Evolutionary conservation across 768 basidiomycete species (phyloP).

Genomic region (Glaciozyma antarctica): DNA sequence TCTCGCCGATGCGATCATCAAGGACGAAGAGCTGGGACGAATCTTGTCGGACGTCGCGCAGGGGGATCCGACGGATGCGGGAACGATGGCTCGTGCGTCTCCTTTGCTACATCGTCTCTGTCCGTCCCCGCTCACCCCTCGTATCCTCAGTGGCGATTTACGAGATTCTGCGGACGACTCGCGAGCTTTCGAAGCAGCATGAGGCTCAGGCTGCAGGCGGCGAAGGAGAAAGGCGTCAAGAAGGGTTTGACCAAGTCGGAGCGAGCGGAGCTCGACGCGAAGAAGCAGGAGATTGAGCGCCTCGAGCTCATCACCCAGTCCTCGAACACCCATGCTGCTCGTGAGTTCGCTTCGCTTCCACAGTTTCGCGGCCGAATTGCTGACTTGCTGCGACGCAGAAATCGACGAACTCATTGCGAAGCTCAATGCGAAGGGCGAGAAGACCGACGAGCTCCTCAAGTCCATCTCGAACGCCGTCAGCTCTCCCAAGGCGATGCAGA

Average conservation of each 20-base stretch:
- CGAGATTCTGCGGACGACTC: conserved; percentile 15
- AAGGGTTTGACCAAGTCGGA: conserved; percentile 1
- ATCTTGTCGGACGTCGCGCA: background rate
- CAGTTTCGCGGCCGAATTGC: background rate
- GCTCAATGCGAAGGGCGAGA: conserved; percentile 8
- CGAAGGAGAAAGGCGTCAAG: background rate
- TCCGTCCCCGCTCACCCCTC: background rate
- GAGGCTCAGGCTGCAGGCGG: conserved; percentile 6
- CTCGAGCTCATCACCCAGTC: conserved; percentile 10
- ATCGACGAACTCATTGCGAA: conserved; percentile 20
- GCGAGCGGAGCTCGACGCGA: conserved; percentile 18
- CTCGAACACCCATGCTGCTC: conserved; percentile 8
- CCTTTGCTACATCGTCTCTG: background rate
- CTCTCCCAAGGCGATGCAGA: conserved; percentile 9
- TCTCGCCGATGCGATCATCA: background rate
- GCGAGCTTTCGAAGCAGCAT: conserved; percentile 10
- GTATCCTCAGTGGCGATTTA: conserved; percentile 3
- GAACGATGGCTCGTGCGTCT: background rate
- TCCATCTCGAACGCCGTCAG: conserved; percentile 11
- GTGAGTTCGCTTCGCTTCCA: conserved; percentile 2
- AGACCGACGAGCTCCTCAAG: conserved; percentile 7
- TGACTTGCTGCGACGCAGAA: background rate
- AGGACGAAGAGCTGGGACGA: background rate
- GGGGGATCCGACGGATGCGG: background rate
- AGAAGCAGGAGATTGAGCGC: conserved; percentile 10